phyloP scores from a whole-genome alignment of 768 basidiomycete genomes.

The Omphalotus guepiniiformis region DNA sequence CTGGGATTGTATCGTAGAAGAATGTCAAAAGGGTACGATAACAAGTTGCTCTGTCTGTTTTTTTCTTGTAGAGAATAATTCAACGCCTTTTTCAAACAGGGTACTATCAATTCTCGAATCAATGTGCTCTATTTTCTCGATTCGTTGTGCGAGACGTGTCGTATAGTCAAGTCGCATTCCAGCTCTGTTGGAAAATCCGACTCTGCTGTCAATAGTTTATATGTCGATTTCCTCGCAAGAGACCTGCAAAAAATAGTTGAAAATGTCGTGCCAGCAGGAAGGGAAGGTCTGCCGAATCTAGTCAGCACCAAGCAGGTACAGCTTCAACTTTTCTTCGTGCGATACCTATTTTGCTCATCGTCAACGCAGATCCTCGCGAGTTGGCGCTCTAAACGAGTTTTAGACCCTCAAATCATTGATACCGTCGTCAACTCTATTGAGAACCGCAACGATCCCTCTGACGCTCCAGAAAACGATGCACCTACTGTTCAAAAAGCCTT shows the following conservation, averaged over 20 bases:
- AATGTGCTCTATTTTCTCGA: slow-evolving; percentile 92
- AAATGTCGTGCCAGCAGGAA: slow-evolving; percentile 83
- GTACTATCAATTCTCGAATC: slow-evolving; percentile 86
- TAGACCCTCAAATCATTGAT: slow-evolving; percentile 77
- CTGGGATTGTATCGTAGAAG: slow-evolving; percentile 91
- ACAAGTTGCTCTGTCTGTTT: not conserved
- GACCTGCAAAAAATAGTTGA: slow-evolving; percentile 78
- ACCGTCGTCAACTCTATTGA: slow-evolving; percentile 57
- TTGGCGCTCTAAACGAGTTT: slow-evolving; percentile 81
- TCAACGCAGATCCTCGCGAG: slow-evolving; percentile 76
- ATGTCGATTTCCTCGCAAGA: slow-evolving; percentile 73
- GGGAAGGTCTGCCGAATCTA: slow-evolving; percentile 83
- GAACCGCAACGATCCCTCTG: slow-evolving; percentile 29
- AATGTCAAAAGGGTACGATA: slow-evolving; percentile 68
- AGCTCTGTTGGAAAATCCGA: slow-evolving; percentile 34
- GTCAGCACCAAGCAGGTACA: slow-evolving; percentile 82
- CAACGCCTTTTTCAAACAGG: slow-evolving; percentile 32
- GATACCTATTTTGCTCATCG: not conserved
- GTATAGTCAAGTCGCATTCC: slow-evolving; percentile 60
- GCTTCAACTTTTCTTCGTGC: not conserved
- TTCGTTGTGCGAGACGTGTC: slow-evolving; percentile 75
- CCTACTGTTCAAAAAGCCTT: slow-evolving; percentile 11
- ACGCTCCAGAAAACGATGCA: slow-evolving; percentile 17
- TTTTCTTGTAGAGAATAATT: not conserved
- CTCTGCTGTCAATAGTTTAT: slow-evolving; percentile 45